Conservation (phyloP, 1,139 yeast genomes). For the Ogataea hybrid region DNA sequence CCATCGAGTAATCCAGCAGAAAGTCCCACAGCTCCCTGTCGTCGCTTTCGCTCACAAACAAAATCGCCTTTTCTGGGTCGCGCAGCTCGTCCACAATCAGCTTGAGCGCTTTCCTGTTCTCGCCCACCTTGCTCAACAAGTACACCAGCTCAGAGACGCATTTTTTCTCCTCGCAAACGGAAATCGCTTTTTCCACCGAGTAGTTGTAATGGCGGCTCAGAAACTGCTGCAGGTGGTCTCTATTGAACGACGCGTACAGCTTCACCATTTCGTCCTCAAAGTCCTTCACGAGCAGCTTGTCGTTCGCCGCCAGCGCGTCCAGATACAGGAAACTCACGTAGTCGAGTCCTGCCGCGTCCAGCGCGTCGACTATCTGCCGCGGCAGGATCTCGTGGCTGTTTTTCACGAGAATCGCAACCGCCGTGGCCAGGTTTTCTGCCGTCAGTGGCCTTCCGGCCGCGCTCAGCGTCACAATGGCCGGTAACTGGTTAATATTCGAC, state of each 20-base stretch:
- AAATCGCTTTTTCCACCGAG: conserved; percentile 66
- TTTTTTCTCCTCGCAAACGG: conserved; percentile 53
- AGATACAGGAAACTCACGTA: conserved; percentile 60
- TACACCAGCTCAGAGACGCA: conserved; percentile 73
- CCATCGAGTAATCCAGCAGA: conserved; percentile 66
- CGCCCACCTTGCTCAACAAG: conserved; percentile 80
- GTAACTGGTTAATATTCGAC: conserved; percentile 47
- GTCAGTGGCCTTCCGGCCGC: conserved; percentile 35
- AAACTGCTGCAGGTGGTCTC: conserved; percentile 52
- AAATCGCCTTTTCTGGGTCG: conserved; percentile 79
- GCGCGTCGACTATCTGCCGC: conserved; percentile 43
- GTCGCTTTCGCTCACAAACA: conserved; percentile 70
- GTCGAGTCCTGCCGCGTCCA: conserved; percentile 45
- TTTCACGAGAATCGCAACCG: conserved; percentile 57
- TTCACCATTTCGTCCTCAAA: conserved; percentile 67
- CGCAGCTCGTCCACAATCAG: conserved; percentile 73
- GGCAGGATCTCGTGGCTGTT: conserved; percentile 67
- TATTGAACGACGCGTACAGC: conserved; percentile 62
- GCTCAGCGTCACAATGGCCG: conserved; percentile 50
- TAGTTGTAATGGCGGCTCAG: conserved; percentile 54
- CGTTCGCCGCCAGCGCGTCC: conserved; percentile 52
- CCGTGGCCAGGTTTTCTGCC: conserved; percentile 39
- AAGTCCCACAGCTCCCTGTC: conserved; percentile 80
- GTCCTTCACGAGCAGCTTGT: conserved; percentile 49
- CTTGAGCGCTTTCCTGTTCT: conserved; percentile 68